A percentile compares a stretch with the other conserved stretches of the same genome.
Conservation (phyloP, 108 stramenopile genomes). For the Pseudonitzschia pungens region DNA sequence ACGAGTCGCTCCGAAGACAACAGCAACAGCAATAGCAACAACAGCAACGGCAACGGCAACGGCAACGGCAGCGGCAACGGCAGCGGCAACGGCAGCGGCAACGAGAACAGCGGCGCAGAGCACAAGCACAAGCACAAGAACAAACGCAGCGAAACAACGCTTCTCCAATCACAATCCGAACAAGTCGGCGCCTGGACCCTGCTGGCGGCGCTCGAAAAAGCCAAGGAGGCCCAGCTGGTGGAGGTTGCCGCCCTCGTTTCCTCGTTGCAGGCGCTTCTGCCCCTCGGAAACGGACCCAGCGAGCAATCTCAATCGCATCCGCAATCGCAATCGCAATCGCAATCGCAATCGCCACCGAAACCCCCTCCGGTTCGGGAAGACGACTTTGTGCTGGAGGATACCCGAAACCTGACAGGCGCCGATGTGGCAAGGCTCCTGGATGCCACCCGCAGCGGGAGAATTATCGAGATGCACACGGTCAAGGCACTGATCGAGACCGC, state of each 20-base stretch:
- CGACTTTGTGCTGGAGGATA: not conserved
- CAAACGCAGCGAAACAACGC: not conserved
- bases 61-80: no score
- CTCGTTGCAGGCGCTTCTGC: constrained; percentile 17
- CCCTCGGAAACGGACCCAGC: no score
- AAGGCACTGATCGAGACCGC: not conserved
- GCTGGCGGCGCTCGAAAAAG: constrained; percentile 25
- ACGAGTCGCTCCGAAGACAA: no score
- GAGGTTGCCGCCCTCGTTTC: constrained; percentile 18
- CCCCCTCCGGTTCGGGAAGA: not conserved
- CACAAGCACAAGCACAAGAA: not conserved
- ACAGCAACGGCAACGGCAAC: no score
- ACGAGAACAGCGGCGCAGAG: no score
- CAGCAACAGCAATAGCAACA: no score
- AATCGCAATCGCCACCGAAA: not conserved
- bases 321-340: not conserved
- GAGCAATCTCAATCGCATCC: not conserved
- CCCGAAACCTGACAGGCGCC: not conserved
- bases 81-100: no score
- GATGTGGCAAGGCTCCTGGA: constrained; percentile 11
- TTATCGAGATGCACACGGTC: constrained; percentile 18
- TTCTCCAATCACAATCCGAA: not conserved
- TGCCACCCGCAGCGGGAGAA: constrained; percentile 13
- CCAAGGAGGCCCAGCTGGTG: constrained; percentile 18
- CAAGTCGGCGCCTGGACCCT: constrained; percentile 16